Percentiles rank a stretch among this genome's conserved stretches.
Conservation (phyloP, 2,329 filamentous ascomycete species). For the Volutella citrinella region DNA sequence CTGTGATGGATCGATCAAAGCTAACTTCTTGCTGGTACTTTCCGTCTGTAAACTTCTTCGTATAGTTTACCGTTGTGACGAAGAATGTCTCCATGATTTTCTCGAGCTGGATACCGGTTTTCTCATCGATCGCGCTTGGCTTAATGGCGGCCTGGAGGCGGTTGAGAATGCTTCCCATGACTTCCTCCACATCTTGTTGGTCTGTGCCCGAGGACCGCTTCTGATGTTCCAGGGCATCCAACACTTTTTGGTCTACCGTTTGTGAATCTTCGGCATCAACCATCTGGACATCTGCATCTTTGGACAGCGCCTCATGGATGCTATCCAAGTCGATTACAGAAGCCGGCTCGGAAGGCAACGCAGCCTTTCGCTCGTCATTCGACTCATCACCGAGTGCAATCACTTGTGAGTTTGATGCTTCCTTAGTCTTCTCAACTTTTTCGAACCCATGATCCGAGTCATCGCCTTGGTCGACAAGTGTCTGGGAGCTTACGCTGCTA, state of each 20-base stretch:
- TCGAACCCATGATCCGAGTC: slow-evolving; percentile 34
- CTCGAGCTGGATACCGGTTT: slow-evolving; percentile 74
- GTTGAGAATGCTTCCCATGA: slow-evolving; percentile 88
- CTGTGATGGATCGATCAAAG: slow-evolving; percentile 62
- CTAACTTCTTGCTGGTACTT: slow-evolving; percentile 42
- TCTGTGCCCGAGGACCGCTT: slow-evolving; percentile 52
- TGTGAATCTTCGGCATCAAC: slow-evolving; percentile 28
- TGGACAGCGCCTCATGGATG: slow-evolving; percentile 1
- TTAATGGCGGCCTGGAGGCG: slow-evolving; percentile 87
- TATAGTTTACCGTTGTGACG: slow-evolving; percentile 59
- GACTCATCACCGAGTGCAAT: slow-evolving; percentile 14
- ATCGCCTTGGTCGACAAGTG: slow-evolving; percentile 45
- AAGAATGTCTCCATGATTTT: slow-evolving; percentile 70
- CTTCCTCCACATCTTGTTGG: slow-evolving; percentile 95
- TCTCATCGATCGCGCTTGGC: slow-evolving; percentile 59
- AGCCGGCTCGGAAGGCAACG: slow-evolving; percentile 2
- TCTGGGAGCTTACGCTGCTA: slow-evolving; percentile 51
- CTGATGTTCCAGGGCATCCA: slow-evolving; percentile 43
- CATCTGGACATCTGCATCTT: slow-evolving; percentile 26
- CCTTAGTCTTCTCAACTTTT: slow-evolving; percentile 24
- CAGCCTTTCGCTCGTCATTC: slow-evolving; percentile 6
- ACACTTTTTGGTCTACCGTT: slow-evolving; percentile 45
- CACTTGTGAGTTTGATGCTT: slow-evolving; percentile 19
- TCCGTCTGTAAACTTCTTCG: slow-evolving; percentile 47
- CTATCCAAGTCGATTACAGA: slow-evolving; percentile 8